Base-by-base conservation (phyloP, 2,329 filamentous ascomycete genomes). In the Neonectria neomacrospora region DNA sequence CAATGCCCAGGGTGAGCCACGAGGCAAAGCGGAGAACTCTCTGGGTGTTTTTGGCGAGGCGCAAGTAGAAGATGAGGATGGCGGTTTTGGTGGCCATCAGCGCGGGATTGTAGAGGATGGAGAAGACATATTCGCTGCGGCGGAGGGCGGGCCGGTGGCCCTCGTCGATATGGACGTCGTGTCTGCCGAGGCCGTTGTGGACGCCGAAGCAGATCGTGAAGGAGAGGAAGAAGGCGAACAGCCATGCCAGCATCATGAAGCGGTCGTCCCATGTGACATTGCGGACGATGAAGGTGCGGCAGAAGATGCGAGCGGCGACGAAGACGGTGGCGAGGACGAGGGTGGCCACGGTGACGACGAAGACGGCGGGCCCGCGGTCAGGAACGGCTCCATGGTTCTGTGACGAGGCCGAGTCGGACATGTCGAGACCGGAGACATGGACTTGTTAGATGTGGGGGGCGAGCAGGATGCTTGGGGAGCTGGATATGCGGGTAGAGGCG, bases 51-150 rank as follows among this genome's bases (percentile, higher is more conserved):
- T 90, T 91, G 26, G 93, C 92, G 51, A 97, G 84, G 42, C 91
- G 90, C 53, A 97, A 84, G 79, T 96, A 97, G 78, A 97, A 97
- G 56, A 96, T 85, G 61, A 97, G 84, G 71, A 97, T 92, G n/a
- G 93, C 96, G 0, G 92, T 94, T 80, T 97, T 97, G 54, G 93
- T 93, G 3, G 91, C 89, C 92, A 97, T 96, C 59, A 97, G 83
- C 3, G 92, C 91, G 12, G 94, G 94, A 74, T 97, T 96, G 71
- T 90, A 90, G 64, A 90, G 75, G 39, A 90, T 83, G 7, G 87
- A 88, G 71, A 90, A 89, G 61, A 84, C 84, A 79, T 90, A 90
- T 84, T 90, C 86, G 69, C 81, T 83, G 53, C 80, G 81, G 61
- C 88, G 85, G 66, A 94, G 80, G 1, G 80, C 76, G 12, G 80